Conservation (phyloP, 495 filamentous ascomycete species). For the Tuber magnatum region DNA sequence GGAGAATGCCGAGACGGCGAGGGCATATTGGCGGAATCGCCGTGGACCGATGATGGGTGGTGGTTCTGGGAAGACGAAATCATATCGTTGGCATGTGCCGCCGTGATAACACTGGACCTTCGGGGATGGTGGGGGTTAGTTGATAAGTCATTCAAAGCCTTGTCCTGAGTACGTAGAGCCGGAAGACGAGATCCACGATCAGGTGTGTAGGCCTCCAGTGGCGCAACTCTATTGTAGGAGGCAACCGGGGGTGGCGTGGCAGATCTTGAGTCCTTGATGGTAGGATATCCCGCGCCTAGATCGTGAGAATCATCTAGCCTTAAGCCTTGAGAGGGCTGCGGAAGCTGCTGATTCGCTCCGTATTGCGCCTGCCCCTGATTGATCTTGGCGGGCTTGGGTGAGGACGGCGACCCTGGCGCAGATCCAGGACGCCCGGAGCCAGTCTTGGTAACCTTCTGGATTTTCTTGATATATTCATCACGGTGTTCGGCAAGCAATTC, state of each 20-base stretch:
- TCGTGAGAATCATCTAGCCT: conserved; percentile 36
- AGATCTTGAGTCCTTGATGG: conserved; percentile 43
- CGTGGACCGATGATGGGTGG: conserved; percentile 43
- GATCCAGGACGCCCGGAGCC: conserved; percentile 24
- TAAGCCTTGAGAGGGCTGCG: conserved; percentile 25
- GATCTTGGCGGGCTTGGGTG: conserved; percentile 26
- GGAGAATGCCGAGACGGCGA: conserved; percentile 41
- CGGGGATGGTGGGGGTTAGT: conserved; percentile 21
- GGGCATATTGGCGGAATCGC: conserved; percentile 37
- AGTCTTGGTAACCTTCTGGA: conserved; percentile 31
- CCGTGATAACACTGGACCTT: conserved; percentile 25
- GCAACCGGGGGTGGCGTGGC: conserved; percentile 47
- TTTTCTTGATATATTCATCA: conserved; percentile 65
- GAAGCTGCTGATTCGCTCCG: conserved; percentile 25
- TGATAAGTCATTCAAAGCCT: conserved; percentile 40
- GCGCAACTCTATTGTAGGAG: conserved; percentile 42
- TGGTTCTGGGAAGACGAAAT: conserved; percentile 53
- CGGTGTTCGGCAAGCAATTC: conserved; percentile 71
- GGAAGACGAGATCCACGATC: conserved; percentile 49
- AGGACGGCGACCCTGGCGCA: conserved; percentile 30
- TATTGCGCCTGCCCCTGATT: conserved; percentile 18
- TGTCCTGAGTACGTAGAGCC: conserved; percentile 47
- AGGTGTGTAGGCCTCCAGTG: conserved; percentile 52
- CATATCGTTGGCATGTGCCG: conserved; percentile 39
- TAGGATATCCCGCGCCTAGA: conserved; percentile 35